phyloP scores from a whole-genome alignment of 257 asterid species.

The Hygrophila difformis region DNA sequence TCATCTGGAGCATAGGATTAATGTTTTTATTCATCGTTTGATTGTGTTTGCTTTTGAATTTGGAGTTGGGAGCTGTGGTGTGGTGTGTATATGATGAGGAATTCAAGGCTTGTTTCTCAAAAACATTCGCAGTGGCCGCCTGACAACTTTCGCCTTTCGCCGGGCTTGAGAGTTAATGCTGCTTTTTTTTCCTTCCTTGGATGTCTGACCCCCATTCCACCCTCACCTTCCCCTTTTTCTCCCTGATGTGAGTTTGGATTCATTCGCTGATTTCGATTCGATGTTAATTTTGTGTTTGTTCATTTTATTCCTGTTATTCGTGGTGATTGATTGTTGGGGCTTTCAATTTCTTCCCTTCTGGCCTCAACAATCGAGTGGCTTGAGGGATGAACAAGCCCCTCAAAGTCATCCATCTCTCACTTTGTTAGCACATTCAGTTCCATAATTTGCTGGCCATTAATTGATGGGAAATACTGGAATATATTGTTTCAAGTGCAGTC shows the following conservation, averaged over 20 bases:
- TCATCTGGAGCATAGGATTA: no score
- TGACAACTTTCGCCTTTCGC: constrained; percentile 46
- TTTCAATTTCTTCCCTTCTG: constrained; percentile 11
- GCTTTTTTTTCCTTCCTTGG: constrained; percentile 27
- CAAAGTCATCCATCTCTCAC: constrained; percentile 22
- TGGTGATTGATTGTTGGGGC: constrained; percentile 1
- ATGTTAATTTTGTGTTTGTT: background rate
- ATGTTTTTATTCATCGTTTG: no score
- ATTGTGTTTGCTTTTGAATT: no score
- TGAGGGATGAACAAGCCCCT: constrained; percentile 21
- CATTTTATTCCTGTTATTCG: background rate
- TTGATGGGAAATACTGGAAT: constrained; percentile 13
- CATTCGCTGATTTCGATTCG: background rate
- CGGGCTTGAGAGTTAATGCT: constrained; percentile 24
- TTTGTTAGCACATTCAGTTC: constrained; percentile 13
- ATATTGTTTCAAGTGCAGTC: no score
- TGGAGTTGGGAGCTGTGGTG: no score
- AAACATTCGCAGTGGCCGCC: constrained; percentile 57
- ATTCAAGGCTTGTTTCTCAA: constrained; percentile 31
- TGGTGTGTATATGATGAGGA: constrained; percentile 19
- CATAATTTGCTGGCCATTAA: constrained; percentile 17
- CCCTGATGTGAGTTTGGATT: background rate
- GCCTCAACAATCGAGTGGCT: constrained; percentile 13
- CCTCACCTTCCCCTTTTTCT: background rate
- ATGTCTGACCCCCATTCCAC: constrained; percentile 21